Evolutionary conservation across 345 rosid genomes (phyloP), one percentile per base, ranked within the genome.

Genomic region (Lenwebbia sp.): DNA sequence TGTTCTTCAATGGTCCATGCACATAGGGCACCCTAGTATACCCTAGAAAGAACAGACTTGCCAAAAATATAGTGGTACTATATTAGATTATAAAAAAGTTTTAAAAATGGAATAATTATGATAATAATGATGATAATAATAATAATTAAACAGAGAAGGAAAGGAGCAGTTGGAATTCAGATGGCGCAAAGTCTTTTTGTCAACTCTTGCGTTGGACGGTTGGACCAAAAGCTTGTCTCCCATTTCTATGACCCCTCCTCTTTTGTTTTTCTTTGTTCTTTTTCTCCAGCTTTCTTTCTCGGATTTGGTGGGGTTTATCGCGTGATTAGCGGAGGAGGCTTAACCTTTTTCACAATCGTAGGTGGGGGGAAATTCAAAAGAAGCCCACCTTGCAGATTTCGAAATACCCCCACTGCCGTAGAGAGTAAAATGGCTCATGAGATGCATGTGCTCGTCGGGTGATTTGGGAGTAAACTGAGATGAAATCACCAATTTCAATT

Each of bases 291-390:
- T n/a, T 17, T 55, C 58, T 86, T 86, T 82, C 62, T n/a, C 21
- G 65, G 52, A 40, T 21, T 53, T 26, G 54, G 23, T 40, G 84
- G 41, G 28, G 84, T 82, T 82, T 5, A 33, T 14, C 13, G 87
- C 87, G 87, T 56, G 87, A 86, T 86, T 86, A 82, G 84, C 87
- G 87, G 87, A 30, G 82, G 81, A 49, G 54, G 57, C 47, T 55
- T 84, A 7, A 85, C n/a, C 33, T 17, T 78, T 52, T 84, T 60
- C 21, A 58, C 5, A 25, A 21, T 52, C 51, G 84, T 82, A 33
- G 56, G 84, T 28, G 25, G 28, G 37, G 47, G 52, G 49, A 25
- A 85, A 65, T 70, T 70, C 81, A 70, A 41, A 33, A 37, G 22
- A 41, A 3, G 47, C 26, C 47, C 26, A 21, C 7, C 2, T 40